Conservation (phyloP, 2,329 filamentous ascomycete genomes). For the Botrytis porri region DNA sequence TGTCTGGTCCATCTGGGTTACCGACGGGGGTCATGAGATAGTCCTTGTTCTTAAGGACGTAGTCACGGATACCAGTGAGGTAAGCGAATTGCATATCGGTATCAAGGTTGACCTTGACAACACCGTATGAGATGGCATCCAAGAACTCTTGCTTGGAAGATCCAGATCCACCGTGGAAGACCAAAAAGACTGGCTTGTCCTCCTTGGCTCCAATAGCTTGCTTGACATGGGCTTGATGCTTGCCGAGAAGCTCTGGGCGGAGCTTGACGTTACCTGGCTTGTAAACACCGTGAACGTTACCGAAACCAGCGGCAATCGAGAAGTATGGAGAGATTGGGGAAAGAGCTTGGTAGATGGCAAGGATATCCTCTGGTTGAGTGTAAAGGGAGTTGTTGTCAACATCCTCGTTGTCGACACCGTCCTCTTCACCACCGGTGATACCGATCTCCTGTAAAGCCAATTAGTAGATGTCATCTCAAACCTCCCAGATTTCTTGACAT, state of each 20-base stretch:
- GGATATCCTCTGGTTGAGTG: slow-evolving; percentile 96
- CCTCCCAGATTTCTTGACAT: slow-evolving; percentile 29
- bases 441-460: slow-evolving; percentile 62
- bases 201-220: slow-evolving; percentile 69
- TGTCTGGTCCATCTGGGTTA: slow-evolving; percentile 92
- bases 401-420: slow-evolving; percentile 97
- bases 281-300: slow-evolving; percentile 99
- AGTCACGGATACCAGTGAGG: slow-evolving; percentile 89
- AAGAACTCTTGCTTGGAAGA: slow-evolving; percentile 87
- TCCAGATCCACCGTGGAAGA: slow-evolving; percentile 98
- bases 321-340: slow-evolving; percentile 89
- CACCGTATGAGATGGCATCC: slow-evolving; percentile 85
- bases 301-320: slow-evolving; percentile 96
- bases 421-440: slow-evolving; percentile 96
- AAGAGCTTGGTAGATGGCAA: slow-evolving; percentile 84
- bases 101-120: slow-evolving; percentile 99
- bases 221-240: slow-evolving; percentile 92
- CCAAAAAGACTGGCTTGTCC: slow-evolving; percentile 95
- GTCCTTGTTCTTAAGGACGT: slow-evolving; percentile 90
- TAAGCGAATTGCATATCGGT: slow-evolving; percentile 98
- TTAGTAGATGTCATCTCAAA: slow-evolving; percentile 11
- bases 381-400: slow-evolving; percentile 97
- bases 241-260: slow-evolving; percentile 89
- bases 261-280: slow-evolving; percentile 97
- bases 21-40: slow-evolving; percentile 85